Conservation (phyloP, 345 rosid species). For the Fremontodendron californicum region DNA sequence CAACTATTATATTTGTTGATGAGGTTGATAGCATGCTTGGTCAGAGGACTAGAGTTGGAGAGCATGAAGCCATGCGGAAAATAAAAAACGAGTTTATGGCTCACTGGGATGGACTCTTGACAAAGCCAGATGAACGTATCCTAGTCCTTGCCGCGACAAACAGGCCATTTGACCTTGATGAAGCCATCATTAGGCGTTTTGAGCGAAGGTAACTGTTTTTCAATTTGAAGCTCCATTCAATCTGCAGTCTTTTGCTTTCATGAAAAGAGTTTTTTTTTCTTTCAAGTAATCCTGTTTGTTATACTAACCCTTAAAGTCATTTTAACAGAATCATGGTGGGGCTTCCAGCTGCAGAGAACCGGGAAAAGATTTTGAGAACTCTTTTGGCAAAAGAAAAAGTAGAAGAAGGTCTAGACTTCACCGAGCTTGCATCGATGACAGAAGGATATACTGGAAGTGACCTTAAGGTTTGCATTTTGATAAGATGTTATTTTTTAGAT, state of each 20-base stretch:
- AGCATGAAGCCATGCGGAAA: slow-evolving; percentile 90
- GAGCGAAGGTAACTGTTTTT: slow-evolving; percentile 61
- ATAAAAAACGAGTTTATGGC: slow-evolving; percentile 85
- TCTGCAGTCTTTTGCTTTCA: neutral
- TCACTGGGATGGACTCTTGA: slow-evolving; percentile 88
- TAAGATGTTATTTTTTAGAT: neutral
- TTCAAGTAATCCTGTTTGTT: neutral
- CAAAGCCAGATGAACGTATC: slow-evolving; percentile 72
- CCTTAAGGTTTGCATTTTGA: slow-evolving; percentile 67
- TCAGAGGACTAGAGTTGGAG: slow-evolving; percentile 85
- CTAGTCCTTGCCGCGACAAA: slow-evolving; percentile 97
- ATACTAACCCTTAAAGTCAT: slow-evolving; percentile 15
- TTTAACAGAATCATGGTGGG: slow-evolving; percentile 85
- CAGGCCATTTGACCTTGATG: slow-evolving; percentile 94
- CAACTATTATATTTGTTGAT: slow-evolving; percentile 86
- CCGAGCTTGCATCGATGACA: slow-evolving; percentile 78
- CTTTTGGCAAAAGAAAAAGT: slow-evolving; percentile 74
- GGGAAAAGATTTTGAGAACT: slow-evolving; percentile 81
- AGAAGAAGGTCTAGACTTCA: slow-evolving; percentile 56
- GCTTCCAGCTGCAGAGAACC: slow-evolving; percentile 70
- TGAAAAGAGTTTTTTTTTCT: neutral
- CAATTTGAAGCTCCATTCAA: neutral
- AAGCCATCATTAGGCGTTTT: slow-evolving; percentile 88
- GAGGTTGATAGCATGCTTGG: slow-evolving; percentile 99
- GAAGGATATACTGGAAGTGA: slow-evolving; percentile 98